Evolutionary conservation across 345 rosid species (phyloP).

Genomic region (Psidium friedrichsthalianum): DNA sequence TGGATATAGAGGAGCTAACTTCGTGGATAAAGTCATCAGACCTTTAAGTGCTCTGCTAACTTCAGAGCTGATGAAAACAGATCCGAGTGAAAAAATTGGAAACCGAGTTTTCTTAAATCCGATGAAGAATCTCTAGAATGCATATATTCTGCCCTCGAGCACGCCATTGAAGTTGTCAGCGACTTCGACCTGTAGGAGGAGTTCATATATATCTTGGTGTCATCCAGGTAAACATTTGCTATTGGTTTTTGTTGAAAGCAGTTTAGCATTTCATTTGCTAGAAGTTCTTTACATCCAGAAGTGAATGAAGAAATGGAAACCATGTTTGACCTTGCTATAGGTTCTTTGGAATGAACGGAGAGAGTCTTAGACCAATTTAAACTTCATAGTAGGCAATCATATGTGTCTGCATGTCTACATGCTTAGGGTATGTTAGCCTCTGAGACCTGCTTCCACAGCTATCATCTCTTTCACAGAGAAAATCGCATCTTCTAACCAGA

Average conservation of each 20-base stretch:
- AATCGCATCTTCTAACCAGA: not conserved
- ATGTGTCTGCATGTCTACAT: not conserved
- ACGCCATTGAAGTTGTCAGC: conserved; percentile 87
- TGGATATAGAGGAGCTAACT: conserved; percentile 10
- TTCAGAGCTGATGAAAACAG: conserved; percentile 22
- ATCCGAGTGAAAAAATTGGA: conserved; percentile 3
- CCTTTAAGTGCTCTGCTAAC: conserved; percentile 8
- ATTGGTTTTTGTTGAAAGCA: not conserved
- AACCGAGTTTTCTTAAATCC: conserved; percentile 15
- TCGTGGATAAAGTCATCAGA: conserved; percentile 18
- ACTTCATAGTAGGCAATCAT: not conserved
- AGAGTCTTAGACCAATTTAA: not conserved
- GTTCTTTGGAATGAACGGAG: not conserved
- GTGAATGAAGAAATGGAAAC: not conserved
- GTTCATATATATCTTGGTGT: conserved; percentile 63
- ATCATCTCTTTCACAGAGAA: not conserved
- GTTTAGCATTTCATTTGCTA: not conserved
- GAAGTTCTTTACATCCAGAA: not conserved
- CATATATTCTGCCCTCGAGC: conserved; percentile 96
- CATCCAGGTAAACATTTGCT: conserved; percentile 57
- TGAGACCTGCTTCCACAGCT: not conserved
- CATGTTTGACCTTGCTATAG: not conserved
- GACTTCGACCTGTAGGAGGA: conserved; percentile 70
- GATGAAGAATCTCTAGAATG: conserved; percentile 68
- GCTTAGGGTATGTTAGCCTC: not conserved